Evolutionary conservation across 306 rosid species (phyloP), one percentile per base, ranked within the genome.

Genomic region (Benincasa hispida): DNA sequence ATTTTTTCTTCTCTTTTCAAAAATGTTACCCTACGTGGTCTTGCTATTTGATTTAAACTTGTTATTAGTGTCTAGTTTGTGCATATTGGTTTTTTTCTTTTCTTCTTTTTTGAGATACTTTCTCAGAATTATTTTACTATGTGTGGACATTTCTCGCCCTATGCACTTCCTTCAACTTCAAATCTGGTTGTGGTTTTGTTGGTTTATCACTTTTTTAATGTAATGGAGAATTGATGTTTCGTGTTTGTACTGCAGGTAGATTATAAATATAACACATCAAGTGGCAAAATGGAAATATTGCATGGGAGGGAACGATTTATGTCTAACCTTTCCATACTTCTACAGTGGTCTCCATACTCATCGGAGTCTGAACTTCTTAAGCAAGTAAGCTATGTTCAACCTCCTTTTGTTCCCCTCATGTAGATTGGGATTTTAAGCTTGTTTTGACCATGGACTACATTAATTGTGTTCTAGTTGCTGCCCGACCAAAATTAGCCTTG

Each of bases 321-420:
- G 77, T 51, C 89, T 41, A 94, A 94, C 87, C 88, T 94, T 75
- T 80, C 89, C 72, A 68, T 84, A 85, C 78, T 94, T 76, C 73
- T 94, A 82, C 83, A 81, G 37, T 94, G 97, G 98, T 90, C 98
- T 56, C 98, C 97, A 50, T 94, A 86, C 83, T 88, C 90, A 48
- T 86, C 95, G 17, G 98, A 94, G 76, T 75, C 93, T 41, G 95
- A 89, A 79, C 97, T 94, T 80, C 86, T 94, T 76, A 78, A 89
- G 80, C 97, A 91, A 83, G 98, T 94, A 54, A 81, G 87, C 75
- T 87, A 32, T 59, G 59, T 54, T 48, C 54, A 45, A 72, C 68
- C 1, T 1, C 55, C 80, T 37, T 8, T 28, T 35, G 54, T 5
- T 72, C 28, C n/a, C 15, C 25, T 2, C n/a, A 13, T 6, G 18